These are phyloP conservation scores for Ophiobolus disseminans DNA, from an alignment of 2,329 filamentous ascomycete species.

Conservation along the genomic window DNA sequence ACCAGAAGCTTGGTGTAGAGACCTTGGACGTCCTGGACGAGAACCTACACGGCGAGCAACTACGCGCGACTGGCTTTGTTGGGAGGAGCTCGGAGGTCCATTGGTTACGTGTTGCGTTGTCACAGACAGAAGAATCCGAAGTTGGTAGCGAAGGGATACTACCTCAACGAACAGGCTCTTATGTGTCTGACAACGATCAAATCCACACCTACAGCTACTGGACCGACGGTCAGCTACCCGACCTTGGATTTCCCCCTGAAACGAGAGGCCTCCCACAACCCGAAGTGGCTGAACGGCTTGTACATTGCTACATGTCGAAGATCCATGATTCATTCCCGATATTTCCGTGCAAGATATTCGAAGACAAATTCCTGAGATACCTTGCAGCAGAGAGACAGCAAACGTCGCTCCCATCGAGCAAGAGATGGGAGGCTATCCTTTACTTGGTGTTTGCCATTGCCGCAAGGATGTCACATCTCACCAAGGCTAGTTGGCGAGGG, in stretches of 20 bases:
- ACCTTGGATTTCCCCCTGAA: slow-evolving; percentile 37
- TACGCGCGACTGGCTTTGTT: slow-evolving; percentile 43
- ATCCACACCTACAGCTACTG: slow-evolving; percentile 45
- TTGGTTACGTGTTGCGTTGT: slow-evolving; percentile 38
- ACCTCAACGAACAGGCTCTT: slow-evolving; percentile 12
- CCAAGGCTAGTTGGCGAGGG: slow-evolving; percentile 32
- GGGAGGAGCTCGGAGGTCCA: slow-evolving; percentile 43
- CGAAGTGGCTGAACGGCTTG: slow-evolving; percentile 40
- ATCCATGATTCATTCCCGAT: slow-evolving; percentile 51
- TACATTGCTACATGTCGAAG: slow-evolving; percentile 48
- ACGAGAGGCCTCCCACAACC: slow-evolving; percentile 41
- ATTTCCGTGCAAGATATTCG: slow-evolving; percentile 41
- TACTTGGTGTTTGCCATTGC: slow-evolving; percentile 55
- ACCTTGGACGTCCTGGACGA: slow-evolving; percentile 37
- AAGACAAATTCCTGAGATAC: slow-evolving; percentile 44
- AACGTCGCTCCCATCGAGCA: slow-evolving; percentile 23
- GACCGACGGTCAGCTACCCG: slow-evolving; percentile 35
- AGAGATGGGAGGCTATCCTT: slow-evolving; percentile 49
- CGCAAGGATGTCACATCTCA: slow-evolving; percentile 47
- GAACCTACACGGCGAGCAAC: slow-evolving; percentile 33
- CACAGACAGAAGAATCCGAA: slow-evolving; percentile 26
- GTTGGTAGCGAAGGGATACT: slow-evolving; percentile 9
- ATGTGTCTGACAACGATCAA: slow-evolving; percentile 26
- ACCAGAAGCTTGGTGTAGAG: slow-evolving; percentile 25
- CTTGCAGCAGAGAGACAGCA: slow-evolving; percentile 29